These are phyloP conservation scores for Colletotrichum caudatum DNA, from an alignment of 2,329 filamentous ascomycete species.

Conservation along the genomic window DNA sequence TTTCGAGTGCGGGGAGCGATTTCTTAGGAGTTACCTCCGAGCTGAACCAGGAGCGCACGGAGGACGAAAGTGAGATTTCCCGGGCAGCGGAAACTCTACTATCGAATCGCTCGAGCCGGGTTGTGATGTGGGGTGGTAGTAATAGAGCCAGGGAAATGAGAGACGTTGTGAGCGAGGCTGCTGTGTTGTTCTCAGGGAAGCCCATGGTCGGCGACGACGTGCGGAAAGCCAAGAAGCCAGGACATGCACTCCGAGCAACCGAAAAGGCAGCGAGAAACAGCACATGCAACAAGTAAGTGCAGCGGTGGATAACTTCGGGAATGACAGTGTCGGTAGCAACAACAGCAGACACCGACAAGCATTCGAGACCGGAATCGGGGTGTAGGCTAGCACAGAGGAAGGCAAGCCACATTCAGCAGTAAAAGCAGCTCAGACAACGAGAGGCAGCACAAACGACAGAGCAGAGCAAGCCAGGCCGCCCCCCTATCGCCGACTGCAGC, in stretches of 20 bases:
- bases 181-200: constrained; percentile 1
- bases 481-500: constrained; percentile 24
- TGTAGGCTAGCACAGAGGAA: background rate
- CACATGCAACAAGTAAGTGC: constrained; percentile 24
- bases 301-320: constrained; percentile 5
- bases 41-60: constrained; percentile 31
- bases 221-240: constrained; percentile 14
- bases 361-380: constrained; percentile 11
- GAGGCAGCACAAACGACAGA: background rate
- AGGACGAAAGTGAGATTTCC: constrained; percentile 10
- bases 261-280: constrained; percentile 13
- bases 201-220: constrained; percentile 7
- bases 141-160: background rate
- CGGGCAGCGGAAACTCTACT: constrained; percentile 26
- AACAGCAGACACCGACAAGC: constrained; percentile 13
- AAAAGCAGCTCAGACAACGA: constrained; percentile 19
- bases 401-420: constrained; percentile 26
- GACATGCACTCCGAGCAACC: constrained; percentile 17
- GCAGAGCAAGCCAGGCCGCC: background rate
- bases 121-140: constrained; percentile 18
- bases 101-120: constrained; percentile 31
- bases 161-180: background rate
- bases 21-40: constrained; percentile 33
- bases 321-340: constrained; percentile 19
- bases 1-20: constrained; percentile 28